Evolutionary conservation across 805 yeast species (phyloP).

Genomic region (Starmerella bombi): DNA sequence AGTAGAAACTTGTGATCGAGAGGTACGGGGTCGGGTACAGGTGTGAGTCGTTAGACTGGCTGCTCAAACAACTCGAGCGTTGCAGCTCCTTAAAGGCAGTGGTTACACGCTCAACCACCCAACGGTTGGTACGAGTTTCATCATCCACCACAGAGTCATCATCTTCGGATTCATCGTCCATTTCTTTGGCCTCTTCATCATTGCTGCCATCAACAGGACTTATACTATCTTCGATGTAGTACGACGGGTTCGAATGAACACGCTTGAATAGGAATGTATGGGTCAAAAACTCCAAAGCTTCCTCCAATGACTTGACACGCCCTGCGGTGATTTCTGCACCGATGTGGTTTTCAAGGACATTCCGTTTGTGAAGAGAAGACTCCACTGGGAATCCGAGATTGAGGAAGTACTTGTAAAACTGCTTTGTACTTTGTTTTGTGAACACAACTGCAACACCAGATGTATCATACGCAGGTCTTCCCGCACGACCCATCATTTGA

Average conservation of each 20-base stretch:
- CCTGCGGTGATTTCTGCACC: conserved; percentile 73
- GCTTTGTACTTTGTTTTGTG: conserved; percentile 62
- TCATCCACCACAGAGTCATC: conserved; percentile 31
- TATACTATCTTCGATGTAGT: conserved; percentile 40
- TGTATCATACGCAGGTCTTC: conserved; percentile 69
- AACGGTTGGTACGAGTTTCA: conserved; percentile 22
- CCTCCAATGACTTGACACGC: conserved; percentile 48
- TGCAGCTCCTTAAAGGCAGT: conserved; percentile 48
- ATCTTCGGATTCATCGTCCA: neutral
- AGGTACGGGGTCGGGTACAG: conserved; percentile 60
- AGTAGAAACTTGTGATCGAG: conserved; percentile 79
- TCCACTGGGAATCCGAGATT: conserved; percentile 76
- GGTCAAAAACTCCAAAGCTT: conserved; percentile 60
- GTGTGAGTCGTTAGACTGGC: conserved; percentile 20
- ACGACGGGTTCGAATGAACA: conserved; percentile 65
- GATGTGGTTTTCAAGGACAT: conserved; percentile 57
- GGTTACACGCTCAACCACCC: conserved; percentile 44
- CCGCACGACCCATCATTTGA: conserved; percentile 81
- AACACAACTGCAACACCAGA: conserved; percentile 65
- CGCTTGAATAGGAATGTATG: conserved; percentile 67
- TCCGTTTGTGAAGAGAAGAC: conserved; percentile 51
- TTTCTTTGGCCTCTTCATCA: neutral
- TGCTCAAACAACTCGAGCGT: conserved; percentile 37
- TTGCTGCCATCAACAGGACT: neutral
- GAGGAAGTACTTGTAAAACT: conserved; percentile 62